Percentiles rank a stretch among this genome's conserved stretches.
Evolutionary conservation across 2,329 filamentous ascomycete species (phyloP).

Genomic region (Seiridium cupressi): DNA sequence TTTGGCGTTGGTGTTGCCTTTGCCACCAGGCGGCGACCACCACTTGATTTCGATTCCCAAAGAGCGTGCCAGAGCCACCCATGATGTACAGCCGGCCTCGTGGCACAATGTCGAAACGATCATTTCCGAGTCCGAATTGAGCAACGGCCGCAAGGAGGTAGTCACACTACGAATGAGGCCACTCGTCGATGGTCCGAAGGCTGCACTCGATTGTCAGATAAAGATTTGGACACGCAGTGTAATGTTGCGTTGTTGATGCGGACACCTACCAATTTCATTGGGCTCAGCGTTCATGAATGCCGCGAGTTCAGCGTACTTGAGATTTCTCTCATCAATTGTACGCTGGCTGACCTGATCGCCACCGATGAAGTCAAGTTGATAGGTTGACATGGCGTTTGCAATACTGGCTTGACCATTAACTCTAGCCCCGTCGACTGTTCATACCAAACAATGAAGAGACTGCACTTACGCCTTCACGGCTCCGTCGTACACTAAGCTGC

Average conservation of each 20-base stretch:
- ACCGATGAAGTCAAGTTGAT: constrained; percentile 2
- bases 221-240: not conserved
- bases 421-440: not conserved
- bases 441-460: not conserved
- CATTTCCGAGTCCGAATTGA: constrained; percentile 61
- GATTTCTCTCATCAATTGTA: not conserved
- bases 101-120: constrained; percentile 73
- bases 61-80: constrained; percentile 65
- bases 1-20: constrained; percentile 49
- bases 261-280: not conserved
- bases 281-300: constrained; percentile 1
- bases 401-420: not conserved
- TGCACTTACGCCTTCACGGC: not conserved
- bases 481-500: not conserved
- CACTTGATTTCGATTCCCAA: constrained; percentile 64
- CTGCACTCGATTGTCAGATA: constrained; percentile 18
- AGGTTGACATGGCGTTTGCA: constrained; percentile 1
- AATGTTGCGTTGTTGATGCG: not conserved
- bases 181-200: constrained; percentile 71
- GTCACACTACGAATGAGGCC: constrained; percentile 74
- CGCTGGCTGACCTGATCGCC: not conserved
- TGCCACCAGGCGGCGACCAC: constrained; percentile 53
- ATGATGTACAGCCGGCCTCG: constrained; percentile 74
- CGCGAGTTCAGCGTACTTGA: not conserved
- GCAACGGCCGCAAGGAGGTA: constrained; percentile 41